Evolutionary conservation across 805 yeast species (phyloP).

Genomic region (Hanseniaspora pseudoguilliermondii): DNA sequence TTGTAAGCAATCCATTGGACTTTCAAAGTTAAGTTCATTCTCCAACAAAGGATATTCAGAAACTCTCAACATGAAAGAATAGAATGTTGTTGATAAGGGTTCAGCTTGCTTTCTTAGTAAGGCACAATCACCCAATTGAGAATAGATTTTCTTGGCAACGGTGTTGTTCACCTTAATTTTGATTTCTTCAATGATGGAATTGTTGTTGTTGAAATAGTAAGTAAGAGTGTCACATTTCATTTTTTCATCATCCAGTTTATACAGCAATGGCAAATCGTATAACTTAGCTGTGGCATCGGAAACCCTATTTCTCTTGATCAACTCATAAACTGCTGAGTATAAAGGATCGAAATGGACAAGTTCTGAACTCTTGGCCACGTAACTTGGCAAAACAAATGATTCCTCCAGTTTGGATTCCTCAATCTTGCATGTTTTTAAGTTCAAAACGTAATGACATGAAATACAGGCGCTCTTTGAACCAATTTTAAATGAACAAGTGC

Average conservation of each 20-base stretch:
- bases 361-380: slow-evolving; percentile 22
- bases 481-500: slow-evolving; percentile 47
- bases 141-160: slow-evolving; percentile 67
- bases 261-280: slow-evolving; percentile 50
- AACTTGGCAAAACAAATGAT: slow-evolving; percentile 50
- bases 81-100: slow-evolving; percentile 72
- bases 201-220: slow-evolving; percentile 55
- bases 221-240: slow-evolving; percentile 34
- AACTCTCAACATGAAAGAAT: slow-evolving; percentile 61
- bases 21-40: slow-evolving; percentile 6
- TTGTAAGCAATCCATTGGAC: slow-evolving; percentile 53
- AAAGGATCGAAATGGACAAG: not conserved
- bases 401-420: slow-evolving; percentile 69
- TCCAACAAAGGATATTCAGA: slow-evolving; percentile 41
- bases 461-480: slow-evolving; percentile 52
- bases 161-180: slow-evolving; percentile 70
- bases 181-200: slow-evolving; percentile 57
- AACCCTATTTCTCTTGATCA: not conserved
- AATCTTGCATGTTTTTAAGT: slow-evolving; percentile 56
- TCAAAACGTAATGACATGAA: slow-evolving; percentile 70
- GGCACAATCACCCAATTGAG: slow-evolving; percentile 66
- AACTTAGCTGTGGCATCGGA: not conserved
- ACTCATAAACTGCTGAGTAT: not conserved
- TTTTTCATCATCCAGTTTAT: slow-evolving; percentile 75
- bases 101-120: slow-evolving; percentile 76